phyloP scores from a whole-genome alignment of 2,329 filamentous ascomycete genomes.

The Ophiostoma tasmaniense region DNA sequence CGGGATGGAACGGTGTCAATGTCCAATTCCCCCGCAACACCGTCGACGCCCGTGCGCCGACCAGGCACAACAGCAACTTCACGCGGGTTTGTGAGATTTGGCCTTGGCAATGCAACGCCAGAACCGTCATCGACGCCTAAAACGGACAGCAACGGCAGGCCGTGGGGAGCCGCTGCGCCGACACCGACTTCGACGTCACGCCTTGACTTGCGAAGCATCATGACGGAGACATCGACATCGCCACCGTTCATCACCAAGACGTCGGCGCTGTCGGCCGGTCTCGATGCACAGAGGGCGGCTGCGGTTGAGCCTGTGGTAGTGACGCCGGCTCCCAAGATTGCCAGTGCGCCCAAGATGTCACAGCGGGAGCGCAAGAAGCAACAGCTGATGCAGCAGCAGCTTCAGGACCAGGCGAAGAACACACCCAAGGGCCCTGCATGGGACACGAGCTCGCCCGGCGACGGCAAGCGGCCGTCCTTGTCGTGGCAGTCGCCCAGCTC shows the following conservation, averaged over 20 bases:
- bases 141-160: slow-evolving; percentile 24
- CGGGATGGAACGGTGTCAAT: background rate
- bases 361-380: slow-evolving; percentile 89
- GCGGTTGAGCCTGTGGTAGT: slow-evolving; percentile 15
- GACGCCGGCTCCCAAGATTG: slow-evolving; percentile 29
- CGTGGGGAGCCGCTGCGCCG: slow-evolving; percentile 38
- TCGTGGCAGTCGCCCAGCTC: slow-evolving; percentile 8
- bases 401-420: slow-evolving; percentile 47
- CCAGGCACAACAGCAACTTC: background rate
- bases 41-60: background rate
- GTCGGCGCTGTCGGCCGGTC: slow-evolving; percentile 46
- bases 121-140: background rate
- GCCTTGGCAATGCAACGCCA: background rate
- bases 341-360: slow-evolving; percentile 56
- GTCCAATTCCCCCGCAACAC: background rate
- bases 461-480: slow-evolving; percentile 1
- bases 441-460: slow-evolving; percentile 26
- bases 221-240: slow-evolving; percentile 47
- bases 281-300: slow-evolving; percentile 36
- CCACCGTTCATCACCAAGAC: slow-evolving; percentile 27
- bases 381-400: slow-evolving; percentile 53
- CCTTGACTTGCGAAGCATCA: slow-evolving; percentile 67
- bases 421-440: slow-evolving; percentile 19
- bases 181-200: slow-evolving; percentile 48
- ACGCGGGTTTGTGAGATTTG: background rate